Conservation (phyloP, 192 early-diverging fungal genomes). For the Coemansia biformis region DNA sequence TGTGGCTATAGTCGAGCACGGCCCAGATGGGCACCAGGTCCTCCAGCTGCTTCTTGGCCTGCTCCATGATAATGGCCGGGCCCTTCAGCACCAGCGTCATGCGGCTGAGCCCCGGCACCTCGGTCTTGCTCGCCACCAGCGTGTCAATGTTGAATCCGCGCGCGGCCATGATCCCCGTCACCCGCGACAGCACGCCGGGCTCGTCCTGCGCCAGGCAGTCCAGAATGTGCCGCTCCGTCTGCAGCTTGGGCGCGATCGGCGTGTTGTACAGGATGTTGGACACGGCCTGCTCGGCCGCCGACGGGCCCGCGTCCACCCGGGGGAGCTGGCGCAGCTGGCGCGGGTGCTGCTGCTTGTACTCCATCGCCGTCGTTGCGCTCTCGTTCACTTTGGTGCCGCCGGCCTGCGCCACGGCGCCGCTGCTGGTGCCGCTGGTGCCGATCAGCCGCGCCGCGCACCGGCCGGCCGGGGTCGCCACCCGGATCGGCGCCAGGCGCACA, state of each 20-base stretch:
- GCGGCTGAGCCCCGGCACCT: constrained; percentile 84
- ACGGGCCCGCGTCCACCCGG: constrained; percentile 47
- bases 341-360: constrained; percentile 52
- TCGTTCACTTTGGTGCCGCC: constrained; percentile 38
- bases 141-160: constrained; percentile 98
- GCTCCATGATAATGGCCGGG: constrained; percentile 75
- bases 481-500: constrained; percentile 1
- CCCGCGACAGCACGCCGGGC: constrained; percentile 75
- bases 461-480: neutral
- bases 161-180: constrained; percentile 85
- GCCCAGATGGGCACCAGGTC: constrained; percentile 98
- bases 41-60: constrained; percentile 90
- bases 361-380: constrained; percentile 46
- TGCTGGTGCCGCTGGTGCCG: constrained; percentile 14
- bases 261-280: constrained; percentile 96
- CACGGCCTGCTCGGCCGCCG: constrained; percentile 89
- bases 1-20: constrained; percentile 91
- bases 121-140: constrained; percentile 92
- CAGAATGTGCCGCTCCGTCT: constrained; percentile 69
- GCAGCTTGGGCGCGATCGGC: constrained; percentile 66
- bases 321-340: constrained; percentile 45
- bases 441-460: constrained; percentile 10
- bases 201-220: constrained; percentile 94
- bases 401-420: constrained; percentile 1
- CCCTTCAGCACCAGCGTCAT: constrained; percentile 97